A percentile compares a stretch with the other conserved stretches of the same genome.
These are phyloP conservation scores for Citrus cavaleriei DNA, from an alignment of 345 rosid genomes.

Conservation along the genomic window DNA sequence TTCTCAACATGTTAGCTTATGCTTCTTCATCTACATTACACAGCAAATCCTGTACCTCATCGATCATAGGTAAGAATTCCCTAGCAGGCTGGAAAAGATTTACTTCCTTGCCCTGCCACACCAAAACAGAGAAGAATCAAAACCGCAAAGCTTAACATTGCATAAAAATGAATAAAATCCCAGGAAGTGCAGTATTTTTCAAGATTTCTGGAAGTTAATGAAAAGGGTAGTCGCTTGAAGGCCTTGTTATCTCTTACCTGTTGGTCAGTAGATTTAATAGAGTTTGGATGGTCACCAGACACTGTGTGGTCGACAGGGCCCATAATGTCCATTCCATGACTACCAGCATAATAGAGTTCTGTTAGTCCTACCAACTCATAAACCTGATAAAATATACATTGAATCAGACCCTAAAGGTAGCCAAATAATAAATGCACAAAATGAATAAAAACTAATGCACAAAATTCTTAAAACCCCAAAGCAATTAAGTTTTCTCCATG, in stretches of 20 bases:
- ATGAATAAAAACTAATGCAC: not conserved
- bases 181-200: not conserved
- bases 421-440: not conserved
- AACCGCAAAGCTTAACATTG: not conserved
- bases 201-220: not conserved
- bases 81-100: conserved; percentile 90
- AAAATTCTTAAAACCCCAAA: not conserved
- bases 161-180: not conserved
- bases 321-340: conserved; percentile 99
- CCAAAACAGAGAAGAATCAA: not conserved
- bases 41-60: conserved; percentile 43
- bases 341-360: conserved; percentile 96
- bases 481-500: not conserved
- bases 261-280: conserved; percentile 63
- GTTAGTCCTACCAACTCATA: conserved; percentile 83
- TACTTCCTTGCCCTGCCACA: conserved; percentile 64
- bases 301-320: conserved; percentile 43
- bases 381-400: conserved; percentile 48
- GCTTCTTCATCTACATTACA: not conserved
- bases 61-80: conserved; percentile 74
- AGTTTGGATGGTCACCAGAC: conserved; percentile 42
- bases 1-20: too few relatives aligned
- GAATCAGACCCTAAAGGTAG: not conserved
- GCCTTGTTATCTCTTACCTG: conserved; percentile 34
- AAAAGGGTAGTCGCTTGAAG: not conserved